Evolutionary conservation across 306 rosid species (phyloP), one percentile per base, ranked within the genome.

Genomic region (Cucurbita argyrosperma): DNA sequence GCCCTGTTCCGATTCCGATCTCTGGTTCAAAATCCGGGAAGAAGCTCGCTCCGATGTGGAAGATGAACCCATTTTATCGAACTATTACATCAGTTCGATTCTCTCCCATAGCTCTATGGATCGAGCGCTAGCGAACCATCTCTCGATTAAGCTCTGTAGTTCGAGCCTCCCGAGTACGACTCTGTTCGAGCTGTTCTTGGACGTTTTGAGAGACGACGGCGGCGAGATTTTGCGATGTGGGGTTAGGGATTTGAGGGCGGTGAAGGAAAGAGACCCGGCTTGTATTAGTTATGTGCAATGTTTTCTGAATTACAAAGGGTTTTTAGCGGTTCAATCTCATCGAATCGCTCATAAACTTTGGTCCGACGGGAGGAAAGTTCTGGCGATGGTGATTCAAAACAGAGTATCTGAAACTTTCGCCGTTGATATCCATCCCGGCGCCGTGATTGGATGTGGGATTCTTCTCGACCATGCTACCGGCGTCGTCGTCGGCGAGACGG

Each of bases 391-490:
- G 80, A 87, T 94, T 74, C 97, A 94, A 76, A 94, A 88, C 82
- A 69, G 95, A 19, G 92, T 90, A 4, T 91, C 97, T 4, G 96
- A 90, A 66, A 87, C 86, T 18, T 90, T 90, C 16, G 88, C 88
- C 0, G 95, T 94, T 13, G 98, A 94, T 72, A 89, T 94, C 16
- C 98, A 94, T 76, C 97, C 98, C 0, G 98, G 95, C 4, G 98
- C 98, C 0, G 86, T 72, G 53, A 78, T 90, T 49, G 97, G 98
- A 10, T 80, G 84, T 7, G 97, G 96, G 56, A 76, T 90, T 4
- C 80, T 94, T 80, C 82, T 94, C 3, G 98, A 94, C 67, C 98
- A 94, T 37, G 97, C 98, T 4, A 90, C 97, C 10, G 98, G 98
- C 6, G 74, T 94, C 0, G 97, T 94, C 56, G 90, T 94, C 3